phyloP scores from a whole-genome alignment of 805 yeast species.

The Kuraishia capsulata region DNA sequence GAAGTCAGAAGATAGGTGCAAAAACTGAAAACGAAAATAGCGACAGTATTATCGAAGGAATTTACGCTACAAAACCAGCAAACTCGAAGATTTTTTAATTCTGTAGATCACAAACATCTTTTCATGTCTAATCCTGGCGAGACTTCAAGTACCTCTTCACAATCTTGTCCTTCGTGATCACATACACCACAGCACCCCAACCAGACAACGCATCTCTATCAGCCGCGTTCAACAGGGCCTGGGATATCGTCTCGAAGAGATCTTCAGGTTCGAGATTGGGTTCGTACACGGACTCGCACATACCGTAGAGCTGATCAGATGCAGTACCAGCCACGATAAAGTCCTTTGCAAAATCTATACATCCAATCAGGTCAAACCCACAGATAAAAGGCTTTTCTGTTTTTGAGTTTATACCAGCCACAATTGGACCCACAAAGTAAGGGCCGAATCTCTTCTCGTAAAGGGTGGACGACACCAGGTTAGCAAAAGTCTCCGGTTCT shows the following conservation, averaged over 20 bases:
- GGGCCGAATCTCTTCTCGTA: slow-evolving; percentile 94
- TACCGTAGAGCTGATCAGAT: slow-evolving; percentile 92
- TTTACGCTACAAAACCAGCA: no score
- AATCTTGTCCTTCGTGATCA: slow-evolving; percentile 87
- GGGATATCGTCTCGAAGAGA: slow-evolving; percentile 90
- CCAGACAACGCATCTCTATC: slow-evolving; percentile 97
- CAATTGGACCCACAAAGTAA: slow-evolving; percentile 92
- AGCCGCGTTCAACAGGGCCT: slow-evolving; percentile 86
- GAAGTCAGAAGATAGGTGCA: no score
- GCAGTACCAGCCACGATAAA: slow-evolving; percentile 96
- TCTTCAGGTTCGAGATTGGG: slow-evolving; percentile 92
- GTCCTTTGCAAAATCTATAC: slow-evolving; percentile 91
- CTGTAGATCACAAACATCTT: no score
- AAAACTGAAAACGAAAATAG: no score
- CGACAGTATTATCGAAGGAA: no score
- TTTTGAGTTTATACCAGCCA: slow-evolving; percentile 86
- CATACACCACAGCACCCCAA: slow-evolving; percentile 96
- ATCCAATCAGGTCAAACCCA: slow-evolving; percentile 93
- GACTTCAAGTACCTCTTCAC: slow-evolving; percentile 81
- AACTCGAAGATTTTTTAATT: no score
- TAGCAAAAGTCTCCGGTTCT: slow-evolving; percentile 91
- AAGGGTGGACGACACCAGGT: slow-evolving; percentile 80
- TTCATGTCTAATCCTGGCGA: slow-evolving; percentile 90
- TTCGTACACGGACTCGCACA: slow-evolving; percentile 96
- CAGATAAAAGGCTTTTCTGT: slow-evolving; percentile 84